Evolutionary conservation across 306 rosid species (phyloP).

Genomic region (Sesbania bispinosa): DNA sequence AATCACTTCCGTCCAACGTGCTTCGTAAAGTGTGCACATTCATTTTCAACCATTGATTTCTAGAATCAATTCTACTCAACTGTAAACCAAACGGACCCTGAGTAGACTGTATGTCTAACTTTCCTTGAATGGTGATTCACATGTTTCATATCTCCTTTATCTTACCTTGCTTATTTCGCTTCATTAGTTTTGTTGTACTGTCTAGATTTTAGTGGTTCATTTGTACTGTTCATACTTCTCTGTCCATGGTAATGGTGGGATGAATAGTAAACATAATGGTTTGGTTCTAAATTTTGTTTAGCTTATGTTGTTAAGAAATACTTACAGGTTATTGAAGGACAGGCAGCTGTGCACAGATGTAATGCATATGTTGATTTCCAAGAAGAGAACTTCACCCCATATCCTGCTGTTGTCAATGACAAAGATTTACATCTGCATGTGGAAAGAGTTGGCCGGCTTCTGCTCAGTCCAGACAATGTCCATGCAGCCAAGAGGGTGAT

Average conservation of each 20-base stretch:
- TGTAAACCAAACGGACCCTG: no score
- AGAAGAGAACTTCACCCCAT: conserved; percentile 14
- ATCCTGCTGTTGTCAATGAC: conserved; percentile 39
- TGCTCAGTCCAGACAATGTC: conserved; percentile 62
- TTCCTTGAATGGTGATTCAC: neutral
- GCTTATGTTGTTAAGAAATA: neutral
- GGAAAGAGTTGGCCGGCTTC: conserved; percentile 49
- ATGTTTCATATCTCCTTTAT: neutral
- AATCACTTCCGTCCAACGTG: no score
- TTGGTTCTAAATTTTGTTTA: neutral
- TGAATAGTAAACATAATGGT: neutral
- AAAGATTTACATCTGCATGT: conserved; percentile 55
- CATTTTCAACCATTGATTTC: no score
- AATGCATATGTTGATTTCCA: conserved; percentile 41
- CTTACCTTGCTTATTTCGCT: neutral
- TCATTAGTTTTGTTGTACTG: neutral
- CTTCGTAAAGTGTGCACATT: no score
- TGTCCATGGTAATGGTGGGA: neutral
- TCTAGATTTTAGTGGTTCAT: neutral
- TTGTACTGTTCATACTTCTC: neutral
- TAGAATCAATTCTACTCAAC: no score
- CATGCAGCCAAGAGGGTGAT: conserved; percentile 35
- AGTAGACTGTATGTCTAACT: neutral
- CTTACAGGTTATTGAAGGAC: conserved; percentile 62
- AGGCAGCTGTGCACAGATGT: conserved; percentile 66